Base-by-base conservation (phyloP, 1,284 basidiomycete genomes). In the Trichosporon asahii region DNA sequence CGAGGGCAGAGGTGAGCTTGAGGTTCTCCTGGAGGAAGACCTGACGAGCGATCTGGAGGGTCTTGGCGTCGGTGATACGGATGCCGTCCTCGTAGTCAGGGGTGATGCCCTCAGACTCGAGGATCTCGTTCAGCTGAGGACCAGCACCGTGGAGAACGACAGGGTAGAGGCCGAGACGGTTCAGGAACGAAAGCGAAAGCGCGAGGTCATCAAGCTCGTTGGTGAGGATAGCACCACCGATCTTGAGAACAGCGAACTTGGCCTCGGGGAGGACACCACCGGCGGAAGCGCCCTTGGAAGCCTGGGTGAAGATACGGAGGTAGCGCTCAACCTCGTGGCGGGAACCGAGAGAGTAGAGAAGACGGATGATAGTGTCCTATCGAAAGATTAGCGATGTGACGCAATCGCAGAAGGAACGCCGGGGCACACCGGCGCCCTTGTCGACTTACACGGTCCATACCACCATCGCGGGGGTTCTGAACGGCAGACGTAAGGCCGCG, bases 71-170 rank as follows among this genome's bases (percentile, higher is more conserved):
- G 68, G 95, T 98, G 75, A 97, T 93, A 66, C 95, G 89, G 79
- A 97, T 97, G 61, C 95, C 95, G 78, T 96, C 94, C 76, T 93
- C 94, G 84, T 97, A 97, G 84, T 97, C 94, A 0, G 95, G 94
- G 53, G 94, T 88, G 65, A 97, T 89, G 46, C 95, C 95, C 79
- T 93, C 94, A 29, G 88, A 84, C 79, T 97, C 94, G 74, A 98
- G 90, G 75, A 95, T 92, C 74, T 90, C 89, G 85, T 98, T 98
- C 80, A 95, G 85, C 82, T 95, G 94, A 49, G 94, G 94, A n/a
- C 94, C 94, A 72, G 91, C 95, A 66, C 95, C 95, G 85, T 98
- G 95, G 7, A 97, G 88, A 63, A 98, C 90, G 73, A 98, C 91
- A 0, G 95, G 95, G 85, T 95, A 97, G 31, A 98, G 88, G 5